Conservation (phyloP, 352 stramenopile genomes). For the Blastocystis sp. region DNA sequence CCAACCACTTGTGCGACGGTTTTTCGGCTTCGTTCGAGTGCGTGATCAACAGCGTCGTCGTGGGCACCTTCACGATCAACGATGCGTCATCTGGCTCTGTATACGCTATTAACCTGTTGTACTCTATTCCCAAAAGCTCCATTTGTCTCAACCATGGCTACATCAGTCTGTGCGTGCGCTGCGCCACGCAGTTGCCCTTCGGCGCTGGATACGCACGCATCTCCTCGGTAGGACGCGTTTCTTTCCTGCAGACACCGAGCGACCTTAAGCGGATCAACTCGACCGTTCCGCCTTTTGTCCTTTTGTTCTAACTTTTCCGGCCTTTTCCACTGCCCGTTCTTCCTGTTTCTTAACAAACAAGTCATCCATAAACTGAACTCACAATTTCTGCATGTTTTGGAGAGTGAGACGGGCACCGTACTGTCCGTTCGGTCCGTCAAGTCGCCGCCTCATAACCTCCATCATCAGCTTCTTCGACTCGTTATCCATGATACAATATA, state of each 20-base stretch:
- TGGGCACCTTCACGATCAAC: not conserved
- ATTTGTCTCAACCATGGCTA: not conserved
- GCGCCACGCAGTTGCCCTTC: not conserved
- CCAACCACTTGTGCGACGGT: not conserved
- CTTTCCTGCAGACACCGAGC: not conserved
- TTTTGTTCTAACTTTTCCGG: not conserved
- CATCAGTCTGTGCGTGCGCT: not conserved
- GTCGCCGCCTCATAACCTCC: not conserved
- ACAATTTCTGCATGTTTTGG: not conserved
- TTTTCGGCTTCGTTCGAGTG: not conserved
- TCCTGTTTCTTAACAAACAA: conserved; percentile 15
- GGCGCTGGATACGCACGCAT: conserved; percentile 19
- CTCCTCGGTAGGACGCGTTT: conserved; percentile 25
- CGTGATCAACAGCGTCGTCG: not conserved
- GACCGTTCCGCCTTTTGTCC: not conserved
- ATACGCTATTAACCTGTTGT: conserved; percentile 46
- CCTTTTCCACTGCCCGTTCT: not conserved
- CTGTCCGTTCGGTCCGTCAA: not conserved
- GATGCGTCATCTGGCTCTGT: not conserved
- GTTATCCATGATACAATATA: conserved; percentile 4
- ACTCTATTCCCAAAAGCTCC: not conserved
- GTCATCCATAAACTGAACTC: not conserved
- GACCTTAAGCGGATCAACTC: not conserved
- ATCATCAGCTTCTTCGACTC: not conserved
- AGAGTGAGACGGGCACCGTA: not conserved